These are phyloP conservation scores for Lactifluus echinatus DNA, from an alignment of 768 basidiomycete genomes.

Conservation along the genomic window DNA sequence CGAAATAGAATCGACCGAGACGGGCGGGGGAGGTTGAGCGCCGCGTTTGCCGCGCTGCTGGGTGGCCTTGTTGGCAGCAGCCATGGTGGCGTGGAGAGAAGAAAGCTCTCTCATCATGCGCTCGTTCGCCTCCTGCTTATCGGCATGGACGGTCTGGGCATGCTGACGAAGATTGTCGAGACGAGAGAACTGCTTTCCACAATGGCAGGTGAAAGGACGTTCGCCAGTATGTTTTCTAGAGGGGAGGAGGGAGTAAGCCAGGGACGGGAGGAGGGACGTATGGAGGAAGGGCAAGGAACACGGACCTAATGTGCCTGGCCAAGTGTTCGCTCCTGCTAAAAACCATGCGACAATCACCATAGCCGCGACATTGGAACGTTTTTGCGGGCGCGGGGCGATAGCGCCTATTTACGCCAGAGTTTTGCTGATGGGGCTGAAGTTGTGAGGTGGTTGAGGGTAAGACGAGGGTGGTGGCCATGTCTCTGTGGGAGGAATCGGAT, in stretches of 20 bases:
- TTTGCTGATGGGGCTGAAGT: constrained; percentile 6
- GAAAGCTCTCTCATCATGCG: constrained; percentile 88
- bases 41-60: constrained; percentile 33
- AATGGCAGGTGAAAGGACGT: constrained; percentile 93
- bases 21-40: constrained; percentile 22
- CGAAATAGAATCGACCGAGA: constrained; percentile 16
- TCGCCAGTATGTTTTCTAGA: constrained; percentile 95
- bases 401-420: constrained; percentile 41
- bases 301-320: constrained; percentile 89
- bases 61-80: constrained; percentile 38
- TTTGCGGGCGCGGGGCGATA: constrained; percentile 83
- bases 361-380: constrained; percentile 92
- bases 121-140: constrained; percentile 83
- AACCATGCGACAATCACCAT: constrained; percentile 93
- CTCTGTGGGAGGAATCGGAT: constrained; percentile 12
- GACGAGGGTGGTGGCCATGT: constrained; percentile 12
- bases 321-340: constrained; percentile 94
- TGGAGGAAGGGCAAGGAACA: constrained; percentile 22
- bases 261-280: constrained; percentile 20
- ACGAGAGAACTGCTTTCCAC: constrained; percentile 89
- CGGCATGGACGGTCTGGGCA: constrained; percentile 94
- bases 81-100: constrained; percentile 74
- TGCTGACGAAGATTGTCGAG: constrained; percentile 97
- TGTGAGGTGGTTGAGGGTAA: not conserved
- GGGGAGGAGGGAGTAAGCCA: constrained; percentile 17